Evolutionary conservation across 2,329 filamentous ascomycete species (phyloP).

Genomic region (Ceratocystiopsis minuta): DNA sequence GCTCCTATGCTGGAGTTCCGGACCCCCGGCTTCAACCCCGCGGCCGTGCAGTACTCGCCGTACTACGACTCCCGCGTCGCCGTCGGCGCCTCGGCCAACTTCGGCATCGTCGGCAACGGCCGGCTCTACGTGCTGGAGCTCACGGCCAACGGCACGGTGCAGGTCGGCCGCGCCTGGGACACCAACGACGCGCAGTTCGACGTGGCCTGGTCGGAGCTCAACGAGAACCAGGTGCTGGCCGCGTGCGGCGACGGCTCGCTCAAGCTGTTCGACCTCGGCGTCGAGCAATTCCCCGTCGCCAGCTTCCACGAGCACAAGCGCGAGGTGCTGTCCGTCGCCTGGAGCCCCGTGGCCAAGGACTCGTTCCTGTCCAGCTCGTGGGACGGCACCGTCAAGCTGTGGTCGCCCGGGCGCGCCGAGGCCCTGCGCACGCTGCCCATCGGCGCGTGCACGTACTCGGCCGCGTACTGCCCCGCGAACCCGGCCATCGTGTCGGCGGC

Average conservation of each 20-base stretch:
- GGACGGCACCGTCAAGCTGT: constrained; percentile 94
- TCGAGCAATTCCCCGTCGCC: constrained; percentile 72
- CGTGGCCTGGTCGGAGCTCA: constrained; percentile 83
- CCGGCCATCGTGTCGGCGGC: constrained; percentile 75
- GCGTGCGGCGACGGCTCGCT: constrained; percentile 87
- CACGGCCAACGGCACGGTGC: constrained; percentile 58
- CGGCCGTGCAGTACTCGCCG: constrained; percentile 93
- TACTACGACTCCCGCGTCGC: constrained; percentile 93
- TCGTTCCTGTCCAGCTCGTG: constrained; percentile 82
- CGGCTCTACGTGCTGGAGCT: constrained; percentile 70
- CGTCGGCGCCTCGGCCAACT: constrained; percentile 82
- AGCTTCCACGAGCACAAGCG: constrained; percentile 87
- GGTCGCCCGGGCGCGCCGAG: constrained; percentile 60
- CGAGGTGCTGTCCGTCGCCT: constrained; percentile 82
- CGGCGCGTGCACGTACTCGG: constrained; percentile 84
- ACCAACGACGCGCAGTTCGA: constrained; percentile 97
- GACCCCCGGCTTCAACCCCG: constrained; percentile 87
- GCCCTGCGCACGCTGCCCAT: constrained; percentile 77
- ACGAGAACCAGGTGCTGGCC: constrained; percentile 83
- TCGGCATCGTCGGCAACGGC: constrained; percentile 91
- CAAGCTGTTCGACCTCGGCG: constrained; percentile 76
- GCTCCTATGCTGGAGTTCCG: constrained; percentile 73
- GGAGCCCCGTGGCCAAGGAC: constrained; percentile 83
- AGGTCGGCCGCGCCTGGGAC: constrained; percentile 72
- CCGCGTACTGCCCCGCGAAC: constrained; percentile 77